These are phyloP conservation scores for Paramecium octaurelia DNA, from an alignment of 73 alveolate genomes.

Conservation along the genomic window DNA sequence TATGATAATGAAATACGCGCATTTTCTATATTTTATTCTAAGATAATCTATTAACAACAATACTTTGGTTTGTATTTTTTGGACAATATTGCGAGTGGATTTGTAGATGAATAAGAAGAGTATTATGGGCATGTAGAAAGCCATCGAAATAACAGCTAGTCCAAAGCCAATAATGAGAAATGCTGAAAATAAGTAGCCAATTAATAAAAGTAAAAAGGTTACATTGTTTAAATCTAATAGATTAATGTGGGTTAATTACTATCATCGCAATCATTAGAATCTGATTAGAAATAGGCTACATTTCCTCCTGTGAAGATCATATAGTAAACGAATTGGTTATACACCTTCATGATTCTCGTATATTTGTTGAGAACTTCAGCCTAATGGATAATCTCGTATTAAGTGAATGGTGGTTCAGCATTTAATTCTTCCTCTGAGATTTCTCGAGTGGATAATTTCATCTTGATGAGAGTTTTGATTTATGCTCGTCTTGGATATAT, in stretches of 20 bases:
- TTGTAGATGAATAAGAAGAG: not conserved
- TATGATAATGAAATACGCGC: not conserved
- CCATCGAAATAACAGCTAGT: not conserved
- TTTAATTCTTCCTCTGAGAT: not conserved
- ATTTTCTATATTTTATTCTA: not conserved
- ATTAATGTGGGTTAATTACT: not conserved
- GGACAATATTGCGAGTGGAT: not conserved
- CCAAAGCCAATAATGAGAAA: constrained; percentile 18
- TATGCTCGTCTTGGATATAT: not conserved
- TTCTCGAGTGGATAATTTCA: not conserved
- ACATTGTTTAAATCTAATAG: not conserved
- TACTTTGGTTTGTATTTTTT: not conserved
- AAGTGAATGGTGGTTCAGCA: not conserved
- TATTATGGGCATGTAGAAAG: not conserved
- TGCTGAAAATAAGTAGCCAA: not conserved
- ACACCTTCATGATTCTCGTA: not conserved
- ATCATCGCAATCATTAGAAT: constrained; percentile 14
- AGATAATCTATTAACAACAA: not conserved
- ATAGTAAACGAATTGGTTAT: not conserved
- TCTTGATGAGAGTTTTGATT: not conserved
- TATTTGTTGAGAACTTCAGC: constrained; percentile 18
- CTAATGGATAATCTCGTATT: not conserved
- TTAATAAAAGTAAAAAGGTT: not conserved
- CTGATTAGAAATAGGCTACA: constrained; percentile 19
- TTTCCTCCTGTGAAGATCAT: constrained; percentile 11